phyloP scores from a whole-genome alignment of 1,284 basidiomycete species.

The Heliocybe sulcata region DNA sequence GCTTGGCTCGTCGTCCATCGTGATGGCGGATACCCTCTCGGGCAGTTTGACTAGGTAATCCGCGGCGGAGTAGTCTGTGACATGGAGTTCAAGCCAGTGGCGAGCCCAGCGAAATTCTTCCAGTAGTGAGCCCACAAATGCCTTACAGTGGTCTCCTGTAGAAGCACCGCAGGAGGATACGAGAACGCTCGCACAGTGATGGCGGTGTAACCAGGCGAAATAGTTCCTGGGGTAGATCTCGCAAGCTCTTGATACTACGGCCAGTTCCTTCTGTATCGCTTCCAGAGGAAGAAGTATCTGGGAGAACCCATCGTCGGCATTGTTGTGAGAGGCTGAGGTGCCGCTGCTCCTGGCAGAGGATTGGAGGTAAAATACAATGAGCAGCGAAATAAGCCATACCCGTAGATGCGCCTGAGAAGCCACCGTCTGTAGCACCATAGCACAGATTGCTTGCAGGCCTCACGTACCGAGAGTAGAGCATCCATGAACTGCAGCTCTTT shows the following conservation, averaged over 20 bases:
- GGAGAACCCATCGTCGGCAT: not conserved
- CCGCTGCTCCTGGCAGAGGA: too few species aligned
- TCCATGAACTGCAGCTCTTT: constrained; percentile 41
- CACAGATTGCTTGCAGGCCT: constrained; percentile 54
- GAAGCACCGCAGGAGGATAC: constrained; percentile 2
- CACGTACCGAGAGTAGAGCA: constrained; percentile 40
- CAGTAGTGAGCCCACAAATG: not conserved
- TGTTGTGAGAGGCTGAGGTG: not conserved
- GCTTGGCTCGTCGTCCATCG: not conserved
- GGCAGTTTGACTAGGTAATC: constrained; percentile 39
- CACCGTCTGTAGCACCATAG: constrained; percentile 65
- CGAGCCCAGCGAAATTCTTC: constrained; percentile 29
- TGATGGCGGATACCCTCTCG: constrained; percentile 10
- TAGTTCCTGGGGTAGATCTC: constrained; percentile 61
- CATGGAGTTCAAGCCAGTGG: constrained; percentile 50
- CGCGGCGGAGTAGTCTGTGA: constrained; percentile 59
- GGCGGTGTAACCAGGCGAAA: constrained; percentile 57
- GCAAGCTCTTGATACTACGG: constrained; percentile 36
- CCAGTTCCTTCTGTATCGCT: constrained; percentile 35
- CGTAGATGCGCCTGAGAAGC: constrained; percentile 31
- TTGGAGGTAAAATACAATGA: too few species aligned
- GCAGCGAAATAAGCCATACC: too few species aligned
- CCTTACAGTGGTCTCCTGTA: not conserved
- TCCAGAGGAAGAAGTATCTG: constrained; percentile 14
- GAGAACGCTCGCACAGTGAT: constrained; percentile 30